Conservation (phyloP, 495 filamentous ascomycete species). For the Penicillium crystallinum region DNA sequence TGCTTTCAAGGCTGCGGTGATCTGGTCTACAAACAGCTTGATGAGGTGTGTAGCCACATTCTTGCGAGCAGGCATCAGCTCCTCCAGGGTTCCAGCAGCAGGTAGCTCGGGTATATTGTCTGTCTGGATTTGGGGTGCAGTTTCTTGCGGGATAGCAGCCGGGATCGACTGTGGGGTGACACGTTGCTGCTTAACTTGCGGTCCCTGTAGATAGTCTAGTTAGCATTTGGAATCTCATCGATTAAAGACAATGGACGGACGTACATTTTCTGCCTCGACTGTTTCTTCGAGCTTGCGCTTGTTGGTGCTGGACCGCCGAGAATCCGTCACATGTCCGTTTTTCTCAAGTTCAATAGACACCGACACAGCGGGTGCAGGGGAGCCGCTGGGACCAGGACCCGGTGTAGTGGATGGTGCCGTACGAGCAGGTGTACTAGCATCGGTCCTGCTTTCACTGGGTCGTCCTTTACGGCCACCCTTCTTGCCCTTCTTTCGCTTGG, state of each 20-base stretch:
- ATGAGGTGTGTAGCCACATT: conserved; percentile 46
- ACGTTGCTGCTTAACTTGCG: conserved; percentile 39
- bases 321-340: conserved; percentile 24
- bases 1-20: conserved; percentile 46
- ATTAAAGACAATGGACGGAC: neutral
- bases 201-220: conserved; percentile 23
- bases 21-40: conserved; percentile 50
- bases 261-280: conserved; percentile 33
- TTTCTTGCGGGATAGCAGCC: conserved; percentile 11
- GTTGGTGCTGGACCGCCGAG: conserved; percentile 30
- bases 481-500: conserved; percentile 45
- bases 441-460: conserved; percentile 39
- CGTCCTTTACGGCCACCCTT: conserved; percentile 37
- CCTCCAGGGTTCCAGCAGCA: conserved; percentile 24
- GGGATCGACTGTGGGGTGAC: conserved; percentile 24
- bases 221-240: conserved; percentile 1
- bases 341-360: conserved; percentile 31
- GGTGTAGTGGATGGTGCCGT: conserved; percentile 28
- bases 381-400: conserved; percentile 22
- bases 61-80: conserved; percentile 46
- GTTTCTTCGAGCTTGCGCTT: conserved; percentile 44
- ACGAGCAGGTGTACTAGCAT: conserved; percentile 29
- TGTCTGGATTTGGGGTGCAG: conserved; percentile 29
- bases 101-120: conserved; percentile 23
- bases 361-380: conserved; percentile 17